Evolutionary conservation across 2,329 filamentous ascomycete genomes (phyloP), one percentile per base, ranked within the genome.

Genomic region (Penicillium frequentans): DNA sequence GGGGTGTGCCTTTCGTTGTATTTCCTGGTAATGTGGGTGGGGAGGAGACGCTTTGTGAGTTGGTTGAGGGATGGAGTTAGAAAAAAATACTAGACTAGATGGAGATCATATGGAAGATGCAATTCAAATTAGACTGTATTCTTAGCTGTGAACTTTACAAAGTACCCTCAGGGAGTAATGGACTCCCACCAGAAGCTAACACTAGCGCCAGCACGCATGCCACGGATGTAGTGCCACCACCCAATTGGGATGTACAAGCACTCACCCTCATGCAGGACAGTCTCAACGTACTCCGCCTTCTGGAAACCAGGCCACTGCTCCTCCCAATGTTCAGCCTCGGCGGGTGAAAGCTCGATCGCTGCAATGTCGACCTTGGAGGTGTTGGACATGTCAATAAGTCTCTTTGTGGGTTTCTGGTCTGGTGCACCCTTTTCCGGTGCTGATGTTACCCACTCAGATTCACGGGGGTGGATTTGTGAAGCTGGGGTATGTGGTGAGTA

Each of bases 191-290:
- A 99, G 70, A 97, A 98, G 70, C 92, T 97, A 13, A 98, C 92
- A 64, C 93, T 97, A 69, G 96, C 93, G 70, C 93, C 96, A 21
- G 90, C 85, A 55, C 86, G 91, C 68, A 98, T 71, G 49, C 91
- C 91, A 58, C 90, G 82, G 3, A 98, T 90, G 74, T 97, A 98
- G 79, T 99, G 95, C 95, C 95, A 99, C 93, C 95, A 99, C 0
- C 93, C 95, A 5, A 91, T 82, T 0, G 95, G 95, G 52, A 99
- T 90, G 71, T 96, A 95, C 52, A 99, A 72, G 62, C 87, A 89
- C 52, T 99, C 92, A 0, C 93, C 95, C 1, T 90, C 88, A 29
- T 83, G 85, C 6, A 99, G 76, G 1, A 98, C 82, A 1, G 77
- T 87, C 68, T 99, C 95, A 33, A 90, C 76, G 69, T 89, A 93